Conservation (phyloP, 257 asterid genomes). For the Euphrasia confusa region DNA sequence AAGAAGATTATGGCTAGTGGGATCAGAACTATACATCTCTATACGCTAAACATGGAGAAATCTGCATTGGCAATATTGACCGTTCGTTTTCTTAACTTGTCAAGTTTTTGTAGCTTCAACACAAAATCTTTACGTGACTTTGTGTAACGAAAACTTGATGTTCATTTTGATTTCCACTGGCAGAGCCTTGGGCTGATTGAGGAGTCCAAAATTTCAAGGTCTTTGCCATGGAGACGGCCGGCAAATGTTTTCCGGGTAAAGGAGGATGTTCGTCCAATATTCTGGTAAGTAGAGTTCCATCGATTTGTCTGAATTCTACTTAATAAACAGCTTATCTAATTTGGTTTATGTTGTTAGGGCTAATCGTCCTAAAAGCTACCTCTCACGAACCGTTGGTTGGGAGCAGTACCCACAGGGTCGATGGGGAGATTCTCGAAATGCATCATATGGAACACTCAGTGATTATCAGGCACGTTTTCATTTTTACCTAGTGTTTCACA, state of each 20-base stretch:
- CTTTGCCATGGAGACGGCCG: slow-evolving; percentile 98
- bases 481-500: neutral
- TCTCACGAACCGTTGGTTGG: slow-evolving; percentile 88
- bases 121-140: slow-evolving; percentile 6
- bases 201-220: slow-evolving; percentile 78
- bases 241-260: slow-evolving; percentile 69
- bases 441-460: slow-evolving; percentile 90
- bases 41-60: slow-evolving; percentile 95
- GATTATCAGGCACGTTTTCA: slow-evolving; percentile 66
- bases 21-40: slow-evolving; percentile 80
- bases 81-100: slow-evolving; percentile 46
- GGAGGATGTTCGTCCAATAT: slow-evolving; percentile 96
- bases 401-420: slow-evolving; percentile 91
- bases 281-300: slow-evolving; percentile 52
- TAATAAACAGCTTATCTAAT: slow-evolving; percentile 21
- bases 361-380: slow-evolving; percentile 97
- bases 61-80: slow-evolving; percentile 89
- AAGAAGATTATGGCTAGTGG: slow-evolving; percentile 93
- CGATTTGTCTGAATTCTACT: slow-evolving; percentile 11
- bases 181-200: slow-evolving; percentile 95
- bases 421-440: slow-evolving; percentile 89
- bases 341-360: slow-evolving; percentile 57
- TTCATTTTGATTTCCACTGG: slow-evolving; percentile 27
- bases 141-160: slow-evolving; percentile 17
- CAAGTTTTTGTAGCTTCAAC: slow-evolving; percentile 19